Evolutionary conservation across 306 rosid genomes (phyloP).

Genomic region (Aeschynomene evenia): DNA sequence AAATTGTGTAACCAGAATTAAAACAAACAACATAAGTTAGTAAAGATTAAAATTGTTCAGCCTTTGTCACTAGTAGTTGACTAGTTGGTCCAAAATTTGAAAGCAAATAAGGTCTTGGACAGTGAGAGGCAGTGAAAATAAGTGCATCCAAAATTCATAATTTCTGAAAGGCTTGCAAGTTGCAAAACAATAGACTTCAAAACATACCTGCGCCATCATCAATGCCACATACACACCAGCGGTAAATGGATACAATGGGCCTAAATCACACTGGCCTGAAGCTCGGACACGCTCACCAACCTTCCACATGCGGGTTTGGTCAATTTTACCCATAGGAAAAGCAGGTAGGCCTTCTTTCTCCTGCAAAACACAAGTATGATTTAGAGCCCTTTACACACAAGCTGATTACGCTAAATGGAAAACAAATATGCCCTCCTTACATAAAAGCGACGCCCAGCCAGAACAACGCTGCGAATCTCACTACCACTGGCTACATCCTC

Average conservation of each 20-base stretch:
- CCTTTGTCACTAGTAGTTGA: not conserved
- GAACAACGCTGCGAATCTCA: conserved; percentile 95
- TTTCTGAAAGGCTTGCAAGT: not conserved
- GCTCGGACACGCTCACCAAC: conserved; percentile 90
- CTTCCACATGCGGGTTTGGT: conserved; percentile 98
- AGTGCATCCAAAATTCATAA: not conserved
- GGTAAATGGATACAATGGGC: conserved; percentile 89
- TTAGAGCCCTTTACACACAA: not conserved
- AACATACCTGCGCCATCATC: conserved; percentile 98
- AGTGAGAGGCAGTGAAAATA: not conserved
- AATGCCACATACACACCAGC: conserved; percentile 98
- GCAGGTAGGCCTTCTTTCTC: conserved; percentile 98
- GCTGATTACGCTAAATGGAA: not conserved
- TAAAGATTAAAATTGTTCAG: not conserved
- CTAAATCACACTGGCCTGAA: conserved; percentile 85
- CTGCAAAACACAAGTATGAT: conserved; percentile 46
- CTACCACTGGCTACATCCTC: conserved; percentile 92
- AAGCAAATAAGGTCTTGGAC: not conserved
- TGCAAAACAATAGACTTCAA: no score
- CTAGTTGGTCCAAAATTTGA: not conserved
- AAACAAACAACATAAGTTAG: not conserved
- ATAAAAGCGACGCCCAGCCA: conserved; percentile 94
- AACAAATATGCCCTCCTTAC: conserved; percentile 50
- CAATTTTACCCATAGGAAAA: conserved; percentile 98
- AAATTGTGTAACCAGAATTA: conserved; percentile 7